Evolutionary conservation across 148 eudicot species (phyloP).

Genomic region (Fagopyrum tataricum): DNA sequence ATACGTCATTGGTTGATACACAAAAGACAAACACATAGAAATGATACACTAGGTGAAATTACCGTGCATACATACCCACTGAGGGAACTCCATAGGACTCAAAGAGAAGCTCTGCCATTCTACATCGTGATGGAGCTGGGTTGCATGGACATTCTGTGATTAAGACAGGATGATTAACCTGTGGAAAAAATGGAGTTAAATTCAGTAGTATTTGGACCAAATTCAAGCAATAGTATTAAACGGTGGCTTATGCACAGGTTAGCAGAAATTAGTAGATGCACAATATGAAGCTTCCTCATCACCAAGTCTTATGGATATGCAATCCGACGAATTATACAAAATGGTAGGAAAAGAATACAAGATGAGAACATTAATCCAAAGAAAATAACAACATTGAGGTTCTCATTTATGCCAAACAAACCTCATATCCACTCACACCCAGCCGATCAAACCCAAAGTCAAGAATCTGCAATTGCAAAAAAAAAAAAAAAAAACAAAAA

Average conservation of each 20-base stretch:
- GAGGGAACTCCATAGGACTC: constrained; percentile 99
- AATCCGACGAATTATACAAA: not conserved
- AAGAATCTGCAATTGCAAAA: constrained; percentile 48
- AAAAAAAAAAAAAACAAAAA: not conserved
- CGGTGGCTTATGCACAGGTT: not conserved
- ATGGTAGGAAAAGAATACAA: not conserved
- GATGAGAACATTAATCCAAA: not conserved
- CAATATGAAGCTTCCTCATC: not conserved
- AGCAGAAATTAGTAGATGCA: too few relatives aligned
- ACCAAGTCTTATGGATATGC: not conserved
- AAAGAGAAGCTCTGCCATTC: constrained; percentile 96
- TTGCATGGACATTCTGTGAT: constrained; percentile 94
- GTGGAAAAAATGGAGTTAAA: constrained; percentile 27
- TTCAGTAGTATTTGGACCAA: not conserved
- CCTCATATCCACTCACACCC: constrained; percentile 82
- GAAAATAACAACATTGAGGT: not conserved
- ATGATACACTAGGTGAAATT: not conserved
- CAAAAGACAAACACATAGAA: not conserved
- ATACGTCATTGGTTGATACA: not conserved
- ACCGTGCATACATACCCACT: constrained; percentile 52
- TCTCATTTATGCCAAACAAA: constrained; percentile 25
- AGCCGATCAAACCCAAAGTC: constrained; percentile 95
- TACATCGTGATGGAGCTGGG: constrained; percentile 86
- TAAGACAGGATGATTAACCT: constrained; percentile 88
- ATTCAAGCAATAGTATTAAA: not conserved